Percentiles rank a stretch among this genome's conserved stretches.
phyloP scores from a whole-genome alignment of 345 rosid genomes.

The Eucalyptus regnans region DNA sequence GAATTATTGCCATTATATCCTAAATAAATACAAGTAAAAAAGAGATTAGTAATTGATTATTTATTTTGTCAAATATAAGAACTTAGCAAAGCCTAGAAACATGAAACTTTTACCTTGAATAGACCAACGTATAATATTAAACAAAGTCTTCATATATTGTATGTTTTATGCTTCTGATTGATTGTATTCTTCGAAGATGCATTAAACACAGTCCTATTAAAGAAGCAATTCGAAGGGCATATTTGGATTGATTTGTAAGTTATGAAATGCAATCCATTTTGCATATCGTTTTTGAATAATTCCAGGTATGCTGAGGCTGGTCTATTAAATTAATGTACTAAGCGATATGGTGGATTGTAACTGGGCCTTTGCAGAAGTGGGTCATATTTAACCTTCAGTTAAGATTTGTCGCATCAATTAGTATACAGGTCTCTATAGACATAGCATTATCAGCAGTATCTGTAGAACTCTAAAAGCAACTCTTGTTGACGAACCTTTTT shows the following conservation, averaged over 20 bases:
- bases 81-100: neutral
- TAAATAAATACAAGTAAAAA: neutral
- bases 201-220: neutral
- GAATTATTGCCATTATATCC: neutral
- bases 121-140: neutral
- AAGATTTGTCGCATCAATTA: neutral
- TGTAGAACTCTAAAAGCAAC: neutral
- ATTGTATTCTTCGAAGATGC: neutral
- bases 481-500: neutral
- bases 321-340: neutral
- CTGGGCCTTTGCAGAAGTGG: neutral
- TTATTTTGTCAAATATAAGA: neutral
- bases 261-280: neutral
- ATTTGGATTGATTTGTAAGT: neutral
- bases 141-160: neutral
- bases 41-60: neutral
- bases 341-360: neutral
- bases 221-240: neutral
- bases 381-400: neutral
- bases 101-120: neutral
- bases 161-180: neutral
- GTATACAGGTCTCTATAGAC: neutral
- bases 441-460: neutral
- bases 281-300: neutral
- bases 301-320: neutral